A percentile compares a stretch with the other conserved stretches of the same genome.
phyloP scores from a whole-genome alignment of 768 basidiomycete species.

The Phanerochaete carnosa region DNA sequence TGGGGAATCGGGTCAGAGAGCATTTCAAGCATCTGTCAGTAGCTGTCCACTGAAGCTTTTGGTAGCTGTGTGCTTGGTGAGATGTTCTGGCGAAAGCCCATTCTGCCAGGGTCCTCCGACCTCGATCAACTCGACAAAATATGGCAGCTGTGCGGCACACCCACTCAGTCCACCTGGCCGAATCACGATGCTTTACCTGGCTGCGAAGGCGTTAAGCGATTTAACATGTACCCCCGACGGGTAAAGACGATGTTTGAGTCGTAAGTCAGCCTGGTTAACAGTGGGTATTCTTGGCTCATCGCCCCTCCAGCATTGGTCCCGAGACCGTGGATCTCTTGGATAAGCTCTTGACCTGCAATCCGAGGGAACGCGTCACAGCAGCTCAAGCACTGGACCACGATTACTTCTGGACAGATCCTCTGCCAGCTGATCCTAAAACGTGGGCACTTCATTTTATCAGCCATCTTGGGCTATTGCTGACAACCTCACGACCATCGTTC shows the following conservation, averaged over 20 bases:
- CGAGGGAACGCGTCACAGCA: constrained; percentile 80
- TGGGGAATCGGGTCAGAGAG: constrained; percentile 96
- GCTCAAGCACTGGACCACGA: constrained; percentile 84
- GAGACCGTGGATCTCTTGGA: constrained; percentile 84
- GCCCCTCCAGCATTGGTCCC: constrained; percentile 50
- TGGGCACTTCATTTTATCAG: constrained; percentile 31
- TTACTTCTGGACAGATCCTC: constrained; percentile 91
- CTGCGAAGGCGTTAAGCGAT: constrained; percentile 74
- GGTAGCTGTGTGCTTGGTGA: constrained; percentile 91
- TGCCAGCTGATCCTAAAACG: constrained; percentile 84
- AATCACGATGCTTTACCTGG: constrained; percentile 73
- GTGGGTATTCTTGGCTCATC: not conserved
- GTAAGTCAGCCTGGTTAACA: constrained; percentile 35
- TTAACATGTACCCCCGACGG: constrained; percentile 49
- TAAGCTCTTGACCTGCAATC: constrained; percentile 79
- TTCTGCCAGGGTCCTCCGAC: constrained; percentile 84
- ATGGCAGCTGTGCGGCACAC: constrained; percentile 85
- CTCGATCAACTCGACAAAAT: constrained; percentile 91
- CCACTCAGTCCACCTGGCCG: constrained; percentile 80
- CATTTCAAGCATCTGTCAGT: too few species aligned
- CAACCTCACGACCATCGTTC: not conserved
- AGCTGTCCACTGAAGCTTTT: not conserved
- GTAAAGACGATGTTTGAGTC: constrained; percentile 56
- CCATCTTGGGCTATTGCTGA: not conserved
- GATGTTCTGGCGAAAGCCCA: constrained; percentile 87